A percentile compares a stretch with the other conserved stretches of the same genome.
phyloP scores from a whole-genome alignment of 2,329 filamentous ascomycete genomes.

The Colletotrichum plurivorum region DNA sequence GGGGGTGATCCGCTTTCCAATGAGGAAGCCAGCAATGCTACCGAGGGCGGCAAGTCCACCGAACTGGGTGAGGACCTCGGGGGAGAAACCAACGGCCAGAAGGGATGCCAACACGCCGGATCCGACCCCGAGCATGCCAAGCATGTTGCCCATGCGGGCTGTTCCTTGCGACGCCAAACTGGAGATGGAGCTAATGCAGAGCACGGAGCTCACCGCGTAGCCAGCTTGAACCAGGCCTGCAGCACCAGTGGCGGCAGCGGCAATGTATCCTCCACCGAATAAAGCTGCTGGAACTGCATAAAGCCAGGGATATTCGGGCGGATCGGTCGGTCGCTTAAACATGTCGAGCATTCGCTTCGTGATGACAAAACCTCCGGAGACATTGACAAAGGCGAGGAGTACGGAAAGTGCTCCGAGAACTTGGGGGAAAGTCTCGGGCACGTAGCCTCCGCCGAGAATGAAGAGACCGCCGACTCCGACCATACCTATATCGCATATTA shows the following conservation, averaged over 20 bases:
- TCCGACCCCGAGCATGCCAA: slow-evolving; percentile 88
- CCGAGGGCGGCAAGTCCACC: slow-evolving; percentile 81
- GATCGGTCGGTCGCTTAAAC: slow-evolving; percentile 89
- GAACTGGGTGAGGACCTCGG: slow-evolving; percentile 85
- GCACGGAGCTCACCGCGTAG: slow-evolving; percentile 85
- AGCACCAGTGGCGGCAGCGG: slow-evolving; percentile 84
- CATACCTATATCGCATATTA: slow-evolving; percentile 68
- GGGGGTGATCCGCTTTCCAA: slow-evolving; percentile 89
- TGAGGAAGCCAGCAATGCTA: slow-evolving; percentile 77
- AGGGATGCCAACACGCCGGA: slow-evolving; percentile 88
- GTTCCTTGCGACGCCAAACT: slow-evolving; percentile 86
- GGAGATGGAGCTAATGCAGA: slow-evolving; percentile 89
- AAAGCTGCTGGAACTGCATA: slow-evolving; percentile 83
- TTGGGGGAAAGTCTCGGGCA: slow-evolving; percentile 85
- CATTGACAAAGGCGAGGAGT: slow-evolving; percentile 87
- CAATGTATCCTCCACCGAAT: slow-evolving; percentile 86
- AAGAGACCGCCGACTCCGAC: slow-evolving; percentile 91
- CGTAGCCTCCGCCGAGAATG: slow-evolving; percentile 85
- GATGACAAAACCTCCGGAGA: slow-evolving; percentile 90
- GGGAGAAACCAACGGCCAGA: slow-evolving; percentile 83
- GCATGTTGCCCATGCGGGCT: slow-evolving; percentile 86
- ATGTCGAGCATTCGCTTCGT: slow-evolving; percentile 95
- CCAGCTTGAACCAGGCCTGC: slow-evolving; percentile 89
- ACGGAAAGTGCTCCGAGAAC: slow-evolving; percentile 84
- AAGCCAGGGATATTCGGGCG: slow-evolving; percentile 89